Base-by-base conservation (phyloP, 2,329 filamentous ascomycete species). In the Epichloe uncinata region DNA sequence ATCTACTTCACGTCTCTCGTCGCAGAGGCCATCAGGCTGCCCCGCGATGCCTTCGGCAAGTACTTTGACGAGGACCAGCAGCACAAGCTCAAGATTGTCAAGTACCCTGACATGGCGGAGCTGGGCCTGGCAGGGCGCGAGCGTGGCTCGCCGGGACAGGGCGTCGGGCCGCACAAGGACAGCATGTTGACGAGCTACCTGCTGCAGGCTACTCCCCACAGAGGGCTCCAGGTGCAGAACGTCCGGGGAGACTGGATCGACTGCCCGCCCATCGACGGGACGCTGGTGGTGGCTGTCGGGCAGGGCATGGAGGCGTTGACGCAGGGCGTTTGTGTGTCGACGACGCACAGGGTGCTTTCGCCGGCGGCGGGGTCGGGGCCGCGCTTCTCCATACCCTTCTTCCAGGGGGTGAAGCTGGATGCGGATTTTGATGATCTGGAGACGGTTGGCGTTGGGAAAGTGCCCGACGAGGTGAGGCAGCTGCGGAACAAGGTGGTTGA, bases 11-110 rank as follows among this genome's bases (percentile, higher is more conserved):
- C 86, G 1, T 79, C 78, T 11, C 76, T 94, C 33, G 85, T 94
- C 57, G 87, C 88, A 54, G 87, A 94, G 69, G 84, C 86, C n/a
- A 84, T 95, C 54, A 77, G 78, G 9, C 73, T 95, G 5, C 79
- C 84, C 0, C 54, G 73, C 0, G 67, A 75, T 47, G 86, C 88
- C 0, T 94, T 95, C 65, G 71, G 79, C 61, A 80, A 78, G 58
- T 94, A 90, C 72, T 91, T 91, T 66, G 86, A 90, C 62, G 58
- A 74, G 71, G 65, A 76, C 57, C 72, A 78, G 70, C 87, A 93
- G 69, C 87, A 94, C 70, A 94, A 94, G 71, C 75, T 94, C 59
- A 95, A 95, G 71, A 83, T 95, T 52, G 83, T 94, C 53, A 87
- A 86, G 69, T 94, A 93, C 61, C 88, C 88, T 0, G 87, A 93